These are phyloP conservation scores for Corylus avellana DNA, from an alignment of 306 rosid genomes.

Conservation along the genomic window DNA sequence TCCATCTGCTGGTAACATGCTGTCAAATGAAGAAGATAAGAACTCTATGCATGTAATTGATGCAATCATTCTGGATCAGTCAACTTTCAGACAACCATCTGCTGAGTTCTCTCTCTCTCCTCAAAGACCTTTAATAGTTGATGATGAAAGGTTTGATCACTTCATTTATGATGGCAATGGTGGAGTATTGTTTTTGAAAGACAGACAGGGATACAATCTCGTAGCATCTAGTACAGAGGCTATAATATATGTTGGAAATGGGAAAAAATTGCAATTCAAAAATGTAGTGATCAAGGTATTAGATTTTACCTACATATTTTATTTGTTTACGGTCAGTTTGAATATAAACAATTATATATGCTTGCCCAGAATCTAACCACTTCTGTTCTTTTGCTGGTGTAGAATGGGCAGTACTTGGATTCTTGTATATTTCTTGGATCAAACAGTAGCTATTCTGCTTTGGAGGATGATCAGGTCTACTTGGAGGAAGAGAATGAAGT, in stretches of 20 bases:
- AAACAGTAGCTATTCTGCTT: conserved; percentile 84
- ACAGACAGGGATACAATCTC: conserved; percentile 58
- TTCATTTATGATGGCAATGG: conserved; percentile 90
- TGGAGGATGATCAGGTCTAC: conserved; percentile 62
- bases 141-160: conserved; percentile 68
- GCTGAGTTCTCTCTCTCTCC: conserved; percentile 74
- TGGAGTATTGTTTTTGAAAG: conserved; percentile 68
- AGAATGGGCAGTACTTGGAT: conserved; percentile 81
- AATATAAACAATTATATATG: background rate
- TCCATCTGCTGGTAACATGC: conserved; percentile 68
- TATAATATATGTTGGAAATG: conserved; percentile 77
- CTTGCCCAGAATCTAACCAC: conserved; percentile 16
- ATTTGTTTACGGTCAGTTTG: conserved; percentile 5
- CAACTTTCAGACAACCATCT: conserved; percentile 71
- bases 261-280: conserved; percentile 89
- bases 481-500: conserved; percentile 53
- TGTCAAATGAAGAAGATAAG: conserved; percentile 58
- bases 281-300: conserved; percentile 82
- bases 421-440: conserved; percentile 88
- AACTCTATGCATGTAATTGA: conserved; percentile 45
- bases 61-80: conserved; percentile 63
- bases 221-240: conserved; percentile 63
- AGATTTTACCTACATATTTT: background rate
- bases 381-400: conserved; percentile 28
- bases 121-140: conserved; percentile 73